Base-by-base conservation (phyloP, 768 basidiomycete genomes). In the Lactarius hatsudake region DNA sequence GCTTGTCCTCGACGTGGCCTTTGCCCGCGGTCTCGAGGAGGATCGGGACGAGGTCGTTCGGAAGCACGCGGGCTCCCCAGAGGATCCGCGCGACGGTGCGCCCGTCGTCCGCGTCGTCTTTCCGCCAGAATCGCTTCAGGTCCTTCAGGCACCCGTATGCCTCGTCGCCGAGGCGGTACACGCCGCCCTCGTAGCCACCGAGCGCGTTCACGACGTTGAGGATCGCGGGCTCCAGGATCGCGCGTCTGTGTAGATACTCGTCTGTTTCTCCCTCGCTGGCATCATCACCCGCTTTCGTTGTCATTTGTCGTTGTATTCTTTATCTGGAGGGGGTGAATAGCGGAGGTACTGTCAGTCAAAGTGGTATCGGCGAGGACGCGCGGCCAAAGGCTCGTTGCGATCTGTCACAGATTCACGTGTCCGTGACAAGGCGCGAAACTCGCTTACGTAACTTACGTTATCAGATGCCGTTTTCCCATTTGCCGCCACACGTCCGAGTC, bases 51-150 rank as follows among this genome's bases (percentile, higher is more conserved):
- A 98, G 81, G 77, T 98, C 96, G 70, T 93, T 95, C 9, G 87
- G 83, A 20, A 98, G 79, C 32, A 95, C 85, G 20, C 93, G 87
- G n/a, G 90, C 86, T 69, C 92, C 88, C 85, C 89, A 93, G 75
- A 98, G 91, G 65, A 98, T 90, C 53, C 95, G 87, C 4, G 96
- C 94, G 1, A 98, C 91, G 0, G 95, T 98, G 20, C 97, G 86
- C 75, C 96, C 95, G 75, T 98, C 96, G 77, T 99, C 97, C 0
- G 89, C 89, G 73, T 98, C 97, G 76, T 99, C 97, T 76, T 93
- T 91, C 61, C 96, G 80, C 97, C 96, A 98, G 59, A 96, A 84
- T 72, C 88, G 92, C 79, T 98, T 98, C 67, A 99, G 81, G 76
- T 98, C 97, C 72, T 93, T 92, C 71, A 99, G 76, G 77, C 94